A percentile compares a stretch with the other conserved stretches of the same genome.
phyloP scores from a whole-genome alignment of 1,139 yeast genomes.

The Cylindricascospora bacillispora region DNA sequence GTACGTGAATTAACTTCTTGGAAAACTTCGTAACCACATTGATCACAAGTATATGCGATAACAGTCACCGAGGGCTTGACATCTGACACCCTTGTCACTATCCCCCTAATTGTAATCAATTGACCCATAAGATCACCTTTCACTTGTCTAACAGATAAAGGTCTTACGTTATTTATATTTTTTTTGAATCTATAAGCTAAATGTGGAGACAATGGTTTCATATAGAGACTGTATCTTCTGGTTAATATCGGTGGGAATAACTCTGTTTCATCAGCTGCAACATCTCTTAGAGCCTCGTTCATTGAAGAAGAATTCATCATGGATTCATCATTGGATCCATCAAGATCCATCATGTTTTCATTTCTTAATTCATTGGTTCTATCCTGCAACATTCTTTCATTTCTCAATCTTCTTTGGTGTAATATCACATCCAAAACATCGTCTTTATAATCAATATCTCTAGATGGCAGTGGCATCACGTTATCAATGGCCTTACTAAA shows the following conservation, averaged over 20 bases:
- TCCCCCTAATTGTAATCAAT: constrained; percentile 82
- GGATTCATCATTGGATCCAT: constrained; percentile 20
- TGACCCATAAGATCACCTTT: constrained; percentile 78
- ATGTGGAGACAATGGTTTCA: constrained; percentile 52
- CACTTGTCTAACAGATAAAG: constrained; percentile 80
- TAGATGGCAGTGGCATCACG: constrained; percentile 70
- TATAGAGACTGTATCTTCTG: constrained; percentile 76
- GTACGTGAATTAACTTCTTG: constrained; percentile 83
- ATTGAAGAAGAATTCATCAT: constrained; percentile 14
- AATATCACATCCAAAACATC: constrained; percentile 88
- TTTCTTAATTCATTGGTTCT: constrained; percentile 32
- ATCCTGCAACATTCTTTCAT: constrained; percentile 40
- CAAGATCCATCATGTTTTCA: constrained; percentile 32
- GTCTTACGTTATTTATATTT: constrained; percentile 29
- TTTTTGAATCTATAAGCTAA: constrained; percentile 14
- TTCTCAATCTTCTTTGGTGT: constrained; percentile 78
- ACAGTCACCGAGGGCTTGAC: constrained; percentile 88
- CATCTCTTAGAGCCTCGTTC: constrained; percentile 22
- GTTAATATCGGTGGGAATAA: constrained; percentile 78
- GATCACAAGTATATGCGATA: constrained; percentile 93
- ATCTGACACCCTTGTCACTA: constrained; percentile 89
- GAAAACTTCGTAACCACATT: constrained; percentile 92
- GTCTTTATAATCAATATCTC: constrained; percentile 66
- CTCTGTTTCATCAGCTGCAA: constrained; percentile 27
- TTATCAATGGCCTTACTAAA: constrained; percentile 67